Evolutionary conservation across 768 basidiomycete genomes (phyloP).

Genomic region (Trametes cingulata): DNA sequence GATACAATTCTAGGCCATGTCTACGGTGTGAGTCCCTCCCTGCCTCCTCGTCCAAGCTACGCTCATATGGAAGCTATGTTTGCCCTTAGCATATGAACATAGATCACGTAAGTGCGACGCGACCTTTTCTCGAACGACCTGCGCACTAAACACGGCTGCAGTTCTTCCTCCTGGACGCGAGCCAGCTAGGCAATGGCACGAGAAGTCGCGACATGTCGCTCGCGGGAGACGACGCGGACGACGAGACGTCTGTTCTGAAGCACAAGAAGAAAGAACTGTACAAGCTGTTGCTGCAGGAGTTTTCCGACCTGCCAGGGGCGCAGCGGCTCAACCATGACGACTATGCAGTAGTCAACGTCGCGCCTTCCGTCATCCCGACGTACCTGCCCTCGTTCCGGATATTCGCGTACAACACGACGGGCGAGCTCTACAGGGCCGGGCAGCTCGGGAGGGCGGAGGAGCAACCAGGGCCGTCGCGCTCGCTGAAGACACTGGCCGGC

Average conservation of each 20-base stretch:
- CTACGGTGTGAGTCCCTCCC: constrained; percentile 62
- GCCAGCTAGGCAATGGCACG: constrained; percentile 24
- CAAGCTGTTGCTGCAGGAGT: constrained; percentile 64
- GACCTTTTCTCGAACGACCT: constrained; percentile 4
- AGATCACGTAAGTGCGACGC: constrained; percentile 57
- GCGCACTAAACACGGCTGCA: constrained; percentile 8
- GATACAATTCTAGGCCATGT: constrained; percentile 87
- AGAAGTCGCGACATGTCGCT: constrained; percentile 11
- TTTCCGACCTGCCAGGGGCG: constrained; percentile 58
- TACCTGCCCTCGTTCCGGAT: constrained; percentile 81
- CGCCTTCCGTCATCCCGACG: constrained; percentile 84
- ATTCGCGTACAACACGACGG: constrained; percentile 78
- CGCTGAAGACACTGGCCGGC: constrained; percentile 18
- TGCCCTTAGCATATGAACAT: constrained; percentile 73
- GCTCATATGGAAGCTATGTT: constrained; percentile 30
- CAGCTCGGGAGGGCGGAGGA: constrained; percentile 43
- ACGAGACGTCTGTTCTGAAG: constrained; percentile 13
- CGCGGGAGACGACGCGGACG: not conserved
- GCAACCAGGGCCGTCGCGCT: constrained; percentile 16
- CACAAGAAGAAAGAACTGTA: constrained; percentile 43
- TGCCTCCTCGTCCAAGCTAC: constrained; percentile 17
- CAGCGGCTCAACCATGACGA: constrained; percentile 58
- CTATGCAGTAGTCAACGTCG: constrained; percentile 77
- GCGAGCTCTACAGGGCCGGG: constrained; percentile 34
- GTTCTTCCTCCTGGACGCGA: constrained; percentile 38